These are phyloP conservation scores for Teunomyces tritomae DNA, from an alignment of 805 yeast species.

Conservation along the genomic window DNA sequence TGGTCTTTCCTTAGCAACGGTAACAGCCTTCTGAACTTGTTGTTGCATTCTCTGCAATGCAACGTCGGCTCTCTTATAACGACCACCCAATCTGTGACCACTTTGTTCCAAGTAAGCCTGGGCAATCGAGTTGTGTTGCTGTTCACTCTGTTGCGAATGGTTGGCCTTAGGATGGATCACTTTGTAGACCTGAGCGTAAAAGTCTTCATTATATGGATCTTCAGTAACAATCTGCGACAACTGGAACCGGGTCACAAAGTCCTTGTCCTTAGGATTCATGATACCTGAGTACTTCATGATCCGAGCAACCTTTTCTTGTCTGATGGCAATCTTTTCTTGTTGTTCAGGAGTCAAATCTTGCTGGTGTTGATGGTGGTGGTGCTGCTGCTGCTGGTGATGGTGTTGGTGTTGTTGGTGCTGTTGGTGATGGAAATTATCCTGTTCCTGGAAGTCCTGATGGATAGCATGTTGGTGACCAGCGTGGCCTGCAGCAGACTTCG, in stretches of 20 bases:
- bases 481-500: conserved; percentile 31
- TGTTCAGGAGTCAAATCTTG: conserved; percentile 65
- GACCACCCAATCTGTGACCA: conserved; percentile 86
- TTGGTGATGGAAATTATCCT: conserved; percentile 14
- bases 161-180: conserved; percentile 51
- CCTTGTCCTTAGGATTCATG: conserved; percentile 97
- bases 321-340: conserved; percentile 59
- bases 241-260: conserved; percentile 90
- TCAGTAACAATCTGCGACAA: conserved; percentile 94
- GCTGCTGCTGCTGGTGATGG: conserved; percentile 27
- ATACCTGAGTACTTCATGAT: conserved; percentile 84
- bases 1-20: conserved; percentile 88
- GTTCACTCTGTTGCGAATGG: conserved; percentile 50
- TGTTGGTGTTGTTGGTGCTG: conserved; percentile 21
- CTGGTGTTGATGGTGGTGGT: conserved; percentile 14
- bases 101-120: conserved; percentile 88
- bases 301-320: conserved; percentile 73
- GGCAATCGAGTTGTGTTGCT: conserved; percentile 77
- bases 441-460: conserved; percentile 14
- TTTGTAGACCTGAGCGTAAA: conserved; percentile 89
- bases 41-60: conserved; percentile 97
- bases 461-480: conserved; percentile 16
- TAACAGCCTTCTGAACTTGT: conserved; percentile 94
- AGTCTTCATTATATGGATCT: conserved; percentile 96
- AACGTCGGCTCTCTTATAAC: conserved; percentile 78